phyloP scores from a whole-genome alignment of 1,284 basidiomycete species.

The Ceratobasidium sp. region DNA sequence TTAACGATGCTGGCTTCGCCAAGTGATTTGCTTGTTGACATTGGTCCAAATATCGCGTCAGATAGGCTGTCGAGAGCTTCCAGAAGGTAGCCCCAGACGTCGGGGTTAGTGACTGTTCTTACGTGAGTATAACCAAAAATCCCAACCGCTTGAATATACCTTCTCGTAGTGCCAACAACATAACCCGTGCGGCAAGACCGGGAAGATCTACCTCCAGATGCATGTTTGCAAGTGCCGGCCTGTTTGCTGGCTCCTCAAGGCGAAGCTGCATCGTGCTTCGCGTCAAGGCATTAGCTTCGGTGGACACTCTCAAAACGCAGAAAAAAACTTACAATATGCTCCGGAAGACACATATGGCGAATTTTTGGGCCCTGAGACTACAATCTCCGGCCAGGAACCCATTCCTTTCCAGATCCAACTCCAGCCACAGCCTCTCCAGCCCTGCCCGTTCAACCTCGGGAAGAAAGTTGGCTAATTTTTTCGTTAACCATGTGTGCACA shows the following conservation, averaged over 20 bases:
- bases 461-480: not conserved
- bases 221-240: not conserved
- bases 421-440: slow-evolving; percentile 15
- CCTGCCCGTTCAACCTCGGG: not conserved
- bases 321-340: not conserved
- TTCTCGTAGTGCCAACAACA: slow-evolving; percentile 16
- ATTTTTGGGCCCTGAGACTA: too few species aligned
- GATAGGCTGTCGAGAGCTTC: not conserved
- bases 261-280: not conserved
- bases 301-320: too few species aligned
- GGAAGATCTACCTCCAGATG: not conserved
- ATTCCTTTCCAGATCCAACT: slow-evolving; percentile 7
- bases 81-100: not conserved
- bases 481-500: not conserved
- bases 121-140: not conserved
- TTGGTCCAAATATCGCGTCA: not conserved
- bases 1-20: not conserved
- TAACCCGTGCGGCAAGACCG: slow-evolving; percentile 14
- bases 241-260: not conserved
- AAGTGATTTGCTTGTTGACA: not conserved
- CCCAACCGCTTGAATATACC: not conserved
- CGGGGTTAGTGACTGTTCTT: not conserved
- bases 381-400: not conserved
- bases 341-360: slow-evolving; percentile 10
- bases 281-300: too few species aligned